Percentiles rank a stretch among this genome's conserved stretches.
Evolutionary conservation across 805 yeast genomes (phyloP).

Genomic region (Saccharomycopsis fermentans): DNA sequence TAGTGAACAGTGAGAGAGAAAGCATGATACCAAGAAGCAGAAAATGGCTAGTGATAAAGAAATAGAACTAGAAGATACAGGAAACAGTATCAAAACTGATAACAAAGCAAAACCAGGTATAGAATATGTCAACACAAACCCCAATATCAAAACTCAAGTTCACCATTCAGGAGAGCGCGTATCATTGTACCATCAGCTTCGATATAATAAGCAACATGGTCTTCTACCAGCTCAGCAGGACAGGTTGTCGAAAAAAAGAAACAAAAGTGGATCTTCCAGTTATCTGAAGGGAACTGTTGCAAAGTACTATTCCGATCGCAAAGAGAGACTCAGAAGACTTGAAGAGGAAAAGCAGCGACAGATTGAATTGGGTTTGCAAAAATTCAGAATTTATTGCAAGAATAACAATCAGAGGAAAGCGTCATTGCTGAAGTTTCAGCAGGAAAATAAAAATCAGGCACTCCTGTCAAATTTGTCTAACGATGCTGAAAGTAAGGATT

Average conservation of each 20-base stretch:
- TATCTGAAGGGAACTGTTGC: neutral
- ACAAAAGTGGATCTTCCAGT: neutral
- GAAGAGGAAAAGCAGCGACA: neutral
- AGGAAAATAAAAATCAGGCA: neutral
- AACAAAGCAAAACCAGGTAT: neutral
- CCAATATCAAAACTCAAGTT: neutral
- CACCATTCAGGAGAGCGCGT: neutral
- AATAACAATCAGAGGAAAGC: neutral
- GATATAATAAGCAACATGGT: neutral
- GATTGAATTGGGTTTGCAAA: neutral
- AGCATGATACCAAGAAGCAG: neutral
- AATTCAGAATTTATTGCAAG: neutral
- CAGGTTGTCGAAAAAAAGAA: neutral
- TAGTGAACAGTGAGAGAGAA: too few relatives aligned
- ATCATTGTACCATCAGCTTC: neutral
- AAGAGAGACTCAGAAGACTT: neutral
- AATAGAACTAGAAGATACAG: neutral
- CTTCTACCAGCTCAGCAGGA: neutral
- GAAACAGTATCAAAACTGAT: neutral
- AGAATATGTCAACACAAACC: neutral
- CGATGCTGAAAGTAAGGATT: neutral
- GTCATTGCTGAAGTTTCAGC: neutral
- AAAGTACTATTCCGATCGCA: neutral
- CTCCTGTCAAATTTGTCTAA: neutral
- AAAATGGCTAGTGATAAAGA: neutral